Percentiles rank a stretch among this genome's conserved stretches.
phyloP scores from a whole-genome alignment of 164 flowering plant genomes.

The Vitis rupestris region DNA sequence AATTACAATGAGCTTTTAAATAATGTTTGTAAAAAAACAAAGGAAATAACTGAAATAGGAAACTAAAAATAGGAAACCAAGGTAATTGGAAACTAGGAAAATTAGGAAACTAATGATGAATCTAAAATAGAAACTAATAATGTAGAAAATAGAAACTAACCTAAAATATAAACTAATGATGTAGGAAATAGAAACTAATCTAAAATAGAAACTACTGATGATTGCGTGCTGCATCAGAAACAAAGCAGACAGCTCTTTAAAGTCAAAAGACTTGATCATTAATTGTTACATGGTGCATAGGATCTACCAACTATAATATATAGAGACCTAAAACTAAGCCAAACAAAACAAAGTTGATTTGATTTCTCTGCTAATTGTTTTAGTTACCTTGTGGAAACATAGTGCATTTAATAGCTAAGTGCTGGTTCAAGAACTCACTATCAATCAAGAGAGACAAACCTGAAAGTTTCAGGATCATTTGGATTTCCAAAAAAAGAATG shows the following conservation, averaged over 20 bases:
- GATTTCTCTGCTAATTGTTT: background rate
- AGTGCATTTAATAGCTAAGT: background rate
- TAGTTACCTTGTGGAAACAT: background rate
- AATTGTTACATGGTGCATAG: background rate
- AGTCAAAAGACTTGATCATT: background rate
- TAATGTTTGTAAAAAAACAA: too few species aligned
- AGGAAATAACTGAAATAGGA: too few species aligned
- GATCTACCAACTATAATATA: background rate
- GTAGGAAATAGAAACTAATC: too few species aligned
- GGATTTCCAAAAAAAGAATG: slow-evolving; percentile 98
- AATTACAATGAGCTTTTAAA: too few species aligned
- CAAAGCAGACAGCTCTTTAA: background rate
- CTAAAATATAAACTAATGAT: too few species aligned
- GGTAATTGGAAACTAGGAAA: too few species aligned
- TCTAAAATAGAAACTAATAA: too few species aligned
- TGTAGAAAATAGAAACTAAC: too few species aligned
- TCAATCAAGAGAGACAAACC: slow-evolving; percentile 42
- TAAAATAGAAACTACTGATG: too few species aligned
- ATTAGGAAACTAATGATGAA: too few species aligned
- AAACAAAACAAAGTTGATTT: background rate
- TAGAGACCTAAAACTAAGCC: background rate
- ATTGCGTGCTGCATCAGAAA: too few species aligned
- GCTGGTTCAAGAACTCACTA: background rate
- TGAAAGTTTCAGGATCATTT: slow-evolving; percentile 94
- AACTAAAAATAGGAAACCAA: too few species aligned